Percentiles rank a stretch among this genome's conserved stretches.
Evolutionary conservation across 2,329 filamentous ascomycete species (phyloP).

Genomic region (Fusarium euwallaceae): DNA sequence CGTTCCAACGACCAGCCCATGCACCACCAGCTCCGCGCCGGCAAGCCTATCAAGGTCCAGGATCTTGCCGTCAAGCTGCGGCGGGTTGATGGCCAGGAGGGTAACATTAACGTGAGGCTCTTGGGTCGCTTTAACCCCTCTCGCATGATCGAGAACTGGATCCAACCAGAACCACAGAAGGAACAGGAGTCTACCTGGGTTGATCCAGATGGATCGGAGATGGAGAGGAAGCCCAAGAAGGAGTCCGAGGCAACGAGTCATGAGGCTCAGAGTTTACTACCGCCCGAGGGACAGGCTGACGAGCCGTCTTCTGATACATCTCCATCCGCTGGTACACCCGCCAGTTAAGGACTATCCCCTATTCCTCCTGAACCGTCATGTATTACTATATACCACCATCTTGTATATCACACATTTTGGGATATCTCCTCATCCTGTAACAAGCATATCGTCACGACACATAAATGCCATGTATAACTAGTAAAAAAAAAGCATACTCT

Average conservation of each 20-base stretch:
- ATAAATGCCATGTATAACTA: constrained; percentile 31
- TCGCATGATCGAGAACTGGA: constrained; percentile 39
- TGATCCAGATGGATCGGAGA: neutral
- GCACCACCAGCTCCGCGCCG: constrained; percentile 38
- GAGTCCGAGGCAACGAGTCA: neutral
- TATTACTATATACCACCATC: constrained; percentile 5
- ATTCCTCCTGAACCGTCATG: neutral
- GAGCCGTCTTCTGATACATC: neutral
- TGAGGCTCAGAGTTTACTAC: neutral
- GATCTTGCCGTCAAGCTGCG: constrained; percentile 41
- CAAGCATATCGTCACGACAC: constrained; percentile 1
- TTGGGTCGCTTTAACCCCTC: constrained; percentile 41
- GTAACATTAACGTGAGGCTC: constrained; percentile 40
- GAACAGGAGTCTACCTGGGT: neutral
- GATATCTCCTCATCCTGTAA: constrained; percentile 11
- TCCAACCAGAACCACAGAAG: neutral
- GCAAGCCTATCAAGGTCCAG: constrained; percentile 22
- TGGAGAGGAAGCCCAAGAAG: neutral
- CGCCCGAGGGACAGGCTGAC: neutral
- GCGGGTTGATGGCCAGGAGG: constrained; percentile 27
- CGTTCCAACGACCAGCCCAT: constrained; percentile 46
- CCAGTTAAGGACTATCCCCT: neutral
- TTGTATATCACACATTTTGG: constrained; percentile 25
- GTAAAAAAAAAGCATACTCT: constrained; percentile 5
- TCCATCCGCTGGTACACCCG: neutral